Base-by-base conservation (phyloP, 1,284 basidiomycete genomes). In the Lentinula novae-zelandiae region DNA sequence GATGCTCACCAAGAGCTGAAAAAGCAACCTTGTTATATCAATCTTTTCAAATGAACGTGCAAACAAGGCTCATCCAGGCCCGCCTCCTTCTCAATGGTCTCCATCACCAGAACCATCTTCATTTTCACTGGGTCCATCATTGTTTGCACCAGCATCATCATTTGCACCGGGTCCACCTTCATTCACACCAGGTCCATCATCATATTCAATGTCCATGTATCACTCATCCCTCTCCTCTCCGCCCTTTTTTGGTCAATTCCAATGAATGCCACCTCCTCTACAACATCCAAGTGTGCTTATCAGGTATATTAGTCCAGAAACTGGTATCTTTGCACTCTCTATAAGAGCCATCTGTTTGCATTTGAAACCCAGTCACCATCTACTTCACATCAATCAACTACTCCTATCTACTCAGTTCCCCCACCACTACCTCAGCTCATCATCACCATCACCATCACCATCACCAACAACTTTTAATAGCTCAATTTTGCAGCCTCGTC, bases 1-100 rank as follows among this genome's bases (percentile, higher is more conserved):
- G 60, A 65, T n/a, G 15, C 56, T 39, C 52, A 67, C 42, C 53
- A 53, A 8, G 51, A 59, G 36, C 20, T 53, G 39, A 59, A 59
- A 44, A 46, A 31, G 34, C 17, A 53, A 33, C 38, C 36, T 13
- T 40, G 38, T 34, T 59, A 53, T 31, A 17, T 59, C 17, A 40
- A 40, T 33, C 39, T 59, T 2, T 59, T 59, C 22, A 12, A n/a
- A 34, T 0, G 50, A 42, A 42, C 3, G n/a, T 33, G n/a, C 44
- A 13, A 38, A 17, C 13, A 46, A 34, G 0, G 20, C 33, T 10
- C 17, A 49, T 33, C 48, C 48, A 27, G 48, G 48, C 13, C 17
- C 48, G 20, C 36, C 40, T 44, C 40, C 22, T 42, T 46, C 15
- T 42, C 31, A 34, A n/a, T 15, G 50, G 27, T 52, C 31, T 34